Evolutionary conservation across 345 rosid species (phyloP), one percentile per base, ranked within the genome.

Genomic region (Gossypium anomalum): DNA sequence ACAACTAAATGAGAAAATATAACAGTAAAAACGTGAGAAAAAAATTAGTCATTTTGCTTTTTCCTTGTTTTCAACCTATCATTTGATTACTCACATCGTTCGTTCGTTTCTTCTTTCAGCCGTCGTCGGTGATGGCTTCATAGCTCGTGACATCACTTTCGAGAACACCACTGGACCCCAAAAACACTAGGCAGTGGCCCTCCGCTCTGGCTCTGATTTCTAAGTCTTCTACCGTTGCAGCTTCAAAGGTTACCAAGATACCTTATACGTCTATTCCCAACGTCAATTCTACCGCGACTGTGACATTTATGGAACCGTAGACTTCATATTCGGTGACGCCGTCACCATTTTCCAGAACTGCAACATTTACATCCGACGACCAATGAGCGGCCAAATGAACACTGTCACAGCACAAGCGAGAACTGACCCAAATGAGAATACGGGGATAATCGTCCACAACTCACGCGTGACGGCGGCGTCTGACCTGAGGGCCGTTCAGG

Each of bases 231-330:
- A 55, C 25, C 59, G 59, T 55, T 55, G 25, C 12, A 55, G 59
- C 23, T 55, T 55, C 59, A 19, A 55, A 55, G 25, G 59, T 55
- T 55, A 55, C 59, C 59, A 55, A 19, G 59, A 55, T 9, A 55
- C 59, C 59, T 55, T 55, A 55, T 55, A 55, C 59, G 60, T 56
- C 13, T 56, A 56, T 56, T 56, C 60, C 10, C 60, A 56, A 56
- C 60, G 59, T 3, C 59, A 55, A 19, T 55, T 55, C 59, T 55
- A 55, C 12, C 13, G 59, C 9, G 59, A 55, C 59, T 55, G 59
- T 55, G 23, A 55, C 59, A n/a, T 55, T 55, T 55, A 55, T 10
- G 59, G 59, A 19, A 55, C 59, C 4, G 23, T 55, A 9, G 59
- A 55, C 59, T 55, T 55, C 59, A 55, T 55, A 55, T 55, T 55